Evolutionary conservation across 176 grass and related monocot genomes (phyloP), one percentile per base, ranked within the genome.

Genomic region (Triticum monococcum): DNA sequence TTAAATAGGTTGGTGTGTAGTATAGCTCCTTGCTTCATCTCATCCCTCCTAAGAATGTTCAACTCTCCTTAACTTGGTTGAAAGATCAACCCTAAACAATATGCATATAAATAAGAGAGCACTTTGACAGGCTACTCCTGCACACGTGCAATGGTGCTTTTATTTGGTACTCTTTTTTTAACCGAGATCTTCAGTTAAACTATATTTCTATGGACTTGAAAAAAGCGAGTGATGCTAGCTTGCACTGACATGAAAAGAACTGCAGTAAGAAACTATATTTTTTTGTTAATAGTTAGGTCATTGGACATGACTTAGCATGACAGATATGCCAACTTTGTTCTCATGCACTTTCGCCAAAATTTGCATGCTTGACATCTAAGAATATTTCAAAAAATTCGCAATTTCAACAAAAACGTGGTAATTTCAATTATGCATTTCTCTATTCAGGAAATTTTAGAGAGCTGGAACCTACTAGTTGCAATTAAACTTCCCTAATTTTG

Each of bases 91-190:
- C 56, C 5, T 64, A 33, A 67, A 8, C 24, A 69, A 82, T 28
- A 57, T n/a, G 61, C 33, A 26, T 5, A 30, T 64, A 67, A 48
- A 46, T 40, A 81, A 9, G 64, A 22, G 20, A 37, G 2, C 56
- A 64, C 40, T 84, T 82, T 71, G 64, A 40, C 38, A 20, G 18
- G 33, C 20, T 66, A 17, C 10, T 32, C 59, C 48, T 24, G 26
- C 35, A 50, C 83, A 86, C 61, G 48, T 66, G 87, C 59, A 52
- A 18, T 59, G 5, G 16, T 37, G 28, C 68, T 77, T 62, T 69
- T 77, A 12, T 20, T 56, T 68, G 82, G 40, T 41, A 41, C 28
- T 54, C 24, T 73, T 5, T 79, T 64, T 50, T 62, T 38, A 18
- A 52, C 13, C 63, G 12, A 64, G 3, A 7, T 26, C 63, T 35